These are phyloP conservation scores for Cubamyces sp. DNA, from an alignment of 768 basidiomycete species.

Conservation along the genomic window DNA sequence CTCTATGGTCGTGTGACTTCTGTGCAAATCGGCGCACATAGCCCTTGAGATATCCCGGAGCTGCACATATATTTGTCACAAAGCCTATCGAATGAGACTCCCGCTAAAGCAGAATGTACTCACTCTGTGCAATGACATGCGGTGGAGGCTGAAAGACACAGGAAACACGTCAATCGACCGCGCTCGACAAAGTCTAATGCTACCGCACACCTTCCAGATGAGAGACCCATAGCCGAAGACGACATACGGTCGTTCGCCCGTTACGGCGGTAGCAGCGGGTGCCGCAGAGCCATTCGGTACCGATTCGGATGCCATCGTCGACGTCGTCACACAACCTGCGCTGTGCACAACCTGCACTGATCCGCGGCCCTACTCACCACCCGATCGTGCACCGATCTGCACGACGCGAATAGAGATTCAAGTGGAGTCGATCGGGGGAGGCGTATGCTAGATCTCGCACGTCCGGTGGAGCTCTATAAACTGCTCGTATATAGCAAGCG, in stretches of 20 bases:
- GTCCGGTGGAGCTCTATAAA: too few species aligned
- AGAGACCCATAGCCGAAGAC: slow-evolving; percentile 94
- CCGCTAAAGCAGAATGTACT: slow-evolving; percentile 14
- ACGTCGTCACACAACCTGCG: too few species aligned
- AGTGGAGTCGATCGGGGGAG: neutral
- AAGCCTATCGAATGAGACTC: too few species aligned
- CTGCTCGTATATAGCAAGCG: neutral
- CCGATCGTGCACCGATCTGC: neutral
- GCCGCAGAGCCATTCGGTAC: neutral
- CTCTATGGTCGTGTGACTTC: slow-evolving; percentile 90
- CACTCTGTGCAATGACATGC: slow-evolving; percentile 72
- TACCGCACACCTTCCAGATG: slow-evolving; percentile 76
- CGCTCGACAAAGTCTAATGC: neutral
- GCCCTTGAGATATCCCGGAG: slow-evolving; percentile 85
- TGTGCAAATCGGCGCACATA: slow-evolving; percentile 92
- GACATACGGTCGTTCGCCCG: slow-evolving; percentile 48
- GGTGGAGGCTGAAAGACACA: slow-evolving; percentile 70
- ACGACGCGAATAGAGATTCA: too few species aligned
- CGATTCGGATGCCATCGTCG: neutral
- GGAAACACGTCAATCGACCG: neutral
- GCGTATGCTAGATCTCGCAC: too few species aligned
- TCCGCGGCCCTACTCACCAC: neutral
- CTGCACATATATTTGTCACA: slow-evolving; percentile 39
- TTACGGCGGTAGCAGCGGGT: neutral
- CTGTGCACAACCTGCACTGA: too few species aligned